These are phyloP conservation scores for Pichia sp. DNA, from an alignment of 1,139 yeast genomes.

Conservation along the genomic window DNA sequence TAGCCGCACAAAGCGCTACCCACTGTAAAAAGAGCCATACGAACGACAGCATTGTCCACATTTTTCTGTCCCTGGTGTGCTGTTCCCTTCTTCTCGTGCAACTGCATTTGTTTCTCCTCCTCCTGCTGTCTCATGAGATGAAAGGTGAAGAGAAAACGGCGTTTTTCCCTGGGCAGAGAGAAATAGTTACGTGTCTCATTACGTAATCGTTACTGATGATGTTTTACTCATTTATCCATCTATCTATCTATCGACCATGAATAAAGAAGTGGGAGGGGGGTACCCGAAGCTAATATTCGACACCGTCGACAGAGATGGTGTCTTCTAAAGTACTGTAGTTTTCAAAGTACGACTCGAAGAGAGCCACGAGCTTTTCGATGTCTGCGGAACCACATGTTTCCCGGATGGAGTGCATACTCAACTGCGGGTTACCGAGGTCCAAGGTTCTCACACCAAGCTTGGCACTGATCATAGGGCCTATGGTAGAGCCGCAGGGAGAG, in stretches of 20 bases:
- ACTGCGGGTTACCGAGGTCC: slow-evolving; percentile 90
- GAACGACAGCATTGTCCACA: background rate
- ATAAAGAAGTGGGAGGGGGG: background rate
- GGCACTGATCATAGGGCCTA: slow-evolving; percentile 90
- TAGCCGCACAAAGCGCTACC: background rate
- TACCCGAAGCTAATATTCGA: slow-evolving; percentile 5
- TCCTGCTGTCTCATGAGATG: background rate
- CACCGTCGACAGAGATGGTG: slow-evolving; percentile 33
- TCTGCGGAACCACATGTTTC: slow-evolving; percentile 89
- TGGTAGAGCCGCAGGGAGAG: slow-evolving; percentile 93
- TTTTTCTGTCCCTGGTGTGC: background rate
- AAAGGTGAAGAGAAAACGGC: background rate
- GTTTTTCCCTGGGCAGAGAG: background rate
- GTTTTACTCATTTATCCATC: background rate
- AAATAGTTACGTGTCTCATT: background rate
- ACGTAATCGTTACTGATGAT: background rate
- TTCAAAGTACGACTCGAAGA: slow-evolving; percentile 63
- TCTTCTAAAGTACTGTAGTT: slow-evolving; percentile 35
- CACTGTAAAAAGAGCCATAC: background rate
- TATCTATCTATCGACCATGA: background rate
- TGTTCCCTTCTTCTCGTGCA: background rate
- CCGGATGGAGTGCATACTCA: slow-evolving; percentile 93
- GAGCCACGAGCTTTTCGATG: slow-evolving; percentile 53
- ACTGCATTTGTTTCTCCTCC: background rate
- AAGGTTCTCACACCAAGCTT: slow-evolving; percentile 84